Evolutionary conservation across 495 filamentous ascomycete species (phyloP).

Genomic region (Penicillium maclennaniae): DNA sequence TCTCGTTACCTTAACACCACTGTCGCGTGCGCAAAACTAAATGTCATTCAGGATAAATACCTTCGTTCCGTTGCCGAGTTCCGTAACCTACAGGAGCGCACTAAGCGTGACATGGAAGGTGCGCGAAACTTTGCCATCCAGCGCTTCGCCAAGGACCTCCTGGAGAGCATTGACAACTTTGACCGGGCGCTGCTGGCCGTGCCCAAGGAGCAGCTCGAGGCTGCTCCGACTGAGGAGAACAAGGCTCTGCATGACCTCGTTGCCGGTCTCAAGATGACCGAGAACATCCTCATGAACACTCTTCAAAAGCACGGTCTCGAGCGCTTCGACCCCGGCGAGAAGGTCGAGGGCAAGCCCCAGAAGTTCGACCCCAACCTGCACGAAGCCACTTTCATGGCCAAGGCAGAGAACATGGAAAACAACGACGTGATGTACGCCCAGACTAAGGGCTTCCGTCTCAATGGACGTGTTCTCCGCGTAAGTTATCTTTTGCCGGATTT

Average conservation of each 20-base stretch:
- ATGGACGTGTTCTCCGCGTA: constrained; percentile 81
- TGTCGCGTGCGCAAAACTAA: not conserved
- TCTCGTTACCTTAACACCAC: not conserved
- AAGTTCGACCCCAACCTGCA: constrained; percentile 94
- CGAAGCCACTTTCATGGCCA: constrained; percentile 92
- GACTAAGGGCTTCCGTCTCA: constrained; percentile 90
- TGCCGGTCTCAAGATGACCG: constrained; percentile 90
- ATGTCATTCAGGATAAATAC: constrained; percentile 70
- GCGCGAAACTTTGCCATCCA: constrained; percentile 92
- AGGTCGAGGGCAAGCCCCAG: constrained; percentile 51
- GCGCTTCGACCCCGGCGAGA: constrained; percentile 70
- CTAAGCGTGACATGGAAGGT: constrained; percentile 80
- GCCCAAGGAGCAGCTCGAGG: constrained; percentile 62
- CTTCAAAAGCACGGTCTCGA: constrained; percentile 92
- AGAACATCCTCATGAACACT: constrained; percentile 80
- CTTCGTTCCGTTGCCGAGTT: constrained; percentile 92
- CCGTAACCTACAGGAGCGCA: constrained; percentile 94
- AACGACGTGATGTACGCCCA: constrained; percentile 87
- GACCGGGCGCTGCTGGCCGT: constrained; percentile 85
- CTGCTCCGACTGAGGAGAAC: constrained; percentile 39
- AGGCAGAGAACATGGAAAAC: constrained; percentile 77
- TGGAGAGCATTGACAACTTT: constrained; percentile 94
- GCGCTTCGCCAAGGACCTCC: constrained; percentile 86
- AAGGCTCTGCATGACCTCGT: constrained; percentile 77
- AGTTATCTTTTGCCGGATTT: constrained; percentile 20